Base-by-base conservation (phyloP, 345 rosid species). In the Xanthoceras sorbifolium region DNA sequence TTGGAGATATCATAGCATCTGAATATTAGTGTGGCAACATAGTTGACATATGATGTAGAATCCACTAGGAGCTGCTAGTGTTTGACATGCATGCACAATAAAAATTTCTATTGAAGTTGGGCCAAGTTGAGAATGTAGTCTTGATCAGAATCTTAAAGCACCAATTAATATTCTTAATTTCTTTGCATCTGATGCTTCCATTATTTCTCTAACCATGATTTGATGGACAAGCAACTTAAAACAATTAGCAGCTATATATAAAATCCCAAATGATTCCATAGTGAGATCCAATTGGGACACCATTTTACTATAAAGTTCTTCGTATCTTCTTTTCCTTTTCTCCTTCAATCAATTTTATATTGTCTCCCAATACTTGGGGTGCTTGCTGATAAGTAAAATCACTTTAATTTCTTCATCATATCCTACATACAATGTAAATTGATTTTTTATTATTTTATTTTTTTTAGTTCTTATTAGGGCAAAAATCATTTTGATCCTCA, bases 141-240 rank as follows among this genome's bases (percentile, higher is more conserved):
- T 36, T 36, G 40, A 36, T 46, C 17, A 73, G 77, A 82, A 76
- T 78, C 77, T 54, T 50, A 77, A 80, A 68, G 71, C 83, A 55
- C 25, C 32, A 18, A 61, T 5, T 22, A 64, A 3, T 11, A 31
- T 34, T 23, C 9, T 66, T n/a, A n/a, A n/a, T n/a, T n/a, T n/a
- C n/a, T 9, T 62, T 78, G 88, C 72, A 80, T 82, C 82, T 50
- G 84, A 85, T 85, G 67, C 80, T 34, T 26, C 67, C 44, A 11
- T 11, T 32, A 23, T 28, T 17, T 59, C 20, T 29, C 32, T 1
- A 67, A 11, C 6, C 23, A 28, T 18, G 31, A 54, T 23, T 46
- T 10, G 22, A 54, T n/a, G n/a, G 17, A 22, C 46, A 65, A 38
- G 29, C n/a, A 66, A 38, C 52, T 38, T n/a, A 23, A 60, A 20